phyloP scores from a whole-genome alignment of 176 grass and related monocot genomes.

The Oryza longistaminata region DNA sequence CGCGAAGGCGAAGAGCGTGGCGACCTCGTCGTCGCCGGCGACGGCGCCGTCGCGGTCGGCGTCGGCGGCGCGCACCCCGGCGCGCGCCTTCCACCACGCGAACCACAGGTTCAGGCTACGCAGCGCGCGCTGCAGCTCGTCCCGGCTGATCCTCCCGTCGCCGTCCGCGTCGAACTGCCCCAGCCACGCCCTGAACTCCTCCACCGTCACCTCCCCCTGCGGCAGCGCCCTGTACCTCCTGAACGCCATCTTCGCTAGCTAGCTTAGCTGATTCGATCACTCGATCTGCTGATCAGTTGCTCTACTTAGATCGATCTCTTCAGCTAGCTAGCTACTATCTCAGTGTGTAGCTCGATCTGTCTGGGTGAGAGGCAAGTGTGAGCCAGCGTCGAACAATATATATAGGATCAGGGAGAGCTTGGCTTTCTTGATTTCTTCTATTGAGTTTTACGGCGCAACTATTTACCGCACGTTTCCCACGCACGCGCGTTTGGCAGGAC shows the following conservation, averaged over 20 bases:
- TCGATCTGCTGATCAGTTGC: not conserved
- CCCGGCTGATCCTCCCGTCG: slow-evolving; percentile 61
- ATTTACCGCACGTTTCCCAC: not conserved
- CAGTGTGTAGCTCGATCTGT: not conserved
- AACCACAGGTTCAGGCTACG: slow-evolving; percentile 69
- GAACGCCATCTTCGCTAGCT: slow-evolving; percentile 51
- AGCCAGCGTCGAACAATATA: not conserved
- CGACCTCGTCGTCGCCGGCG: slow-evolving; percentile 38
- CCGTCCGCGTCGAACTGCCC: slow-evolving; percentile 66
- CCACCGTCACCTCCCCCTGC: slow-evolving; percentile 61
- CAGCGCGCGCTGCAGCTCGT: slow-evolving; percentile 65
- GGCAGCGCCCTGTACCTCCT: slow-evolving; percentile 46
- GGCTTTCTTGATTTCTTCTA: not conserved
- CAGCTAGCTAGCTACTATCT: not conserved
- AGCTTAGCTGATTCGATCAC: no score
- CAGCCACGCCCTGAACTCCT: slow-evolving; percentile 78
- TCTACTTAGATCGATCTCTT: no score
- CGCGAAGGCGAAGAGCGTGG: slow-evolving; percentile 57
- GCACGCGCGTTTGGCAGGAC: not conserved
- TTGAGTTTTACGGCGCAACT: not conserved
- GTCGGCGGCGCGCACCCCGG: slow-evolving; percentile 51
- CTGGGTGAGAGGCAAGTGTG: not conserved
- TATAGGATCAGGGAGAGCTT: not conserved
- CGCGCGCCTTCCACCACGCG: slow-evolving; percentile 65
- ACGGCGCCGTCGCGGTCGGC: slow-evolving; percentile 52